Evolutionary conservation across 1,139 yeast species (phyloP), one percentile per base, ranked within the genome.

Genomic region (Blastobotrys buckinghamii): DNA sequence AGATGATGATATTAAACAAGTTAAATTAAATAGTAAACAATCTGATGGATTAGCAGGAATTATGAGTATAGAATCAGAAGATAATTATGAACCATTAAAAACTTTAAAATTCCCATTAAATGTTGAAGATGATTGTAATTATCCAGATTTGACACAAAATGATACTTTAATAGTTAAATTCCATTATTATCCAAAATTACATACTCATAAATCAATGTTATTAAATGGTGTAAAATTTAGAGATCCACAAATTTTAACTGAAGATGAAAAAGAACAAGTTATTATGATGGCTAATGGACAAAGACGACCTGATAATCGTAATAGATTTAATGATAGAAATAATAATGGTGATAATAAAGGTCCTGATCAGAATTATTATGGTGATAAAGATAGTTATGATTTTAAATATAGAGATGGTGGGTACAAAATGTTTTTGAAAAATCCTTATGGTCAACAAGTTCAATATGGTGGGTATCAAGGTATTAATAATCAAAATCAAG

Each of bases 181-280:
- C 61, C 65, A 72, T 42, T 77, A 85, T 77, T 81, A 83, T 0
- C 56, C 54, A 43, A 51, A 57, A 44, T 41, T 52, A 32, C 59
- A 57, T 8, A 55, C 53, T 15, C 70, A 71, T 48, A 92, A 92
- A 63, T 84, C 95, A 2, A 85, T 92, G 86, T 71, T 92, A 24
- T 68, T 92, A 53, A 85, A 82, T 48, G 97, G 97, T 0, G 86
- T 74, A 58, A 79, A 82, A 52, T 76, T 88, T 1, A 82, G 81
- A 52, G 68, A 69, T 19, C 74, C 75, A 12, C 50, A 45, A 6
- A 82, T 82, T 2, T 71, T 90, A 44, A 79, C 80, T 2, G 79
- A 76, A 41, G 84, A 83, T 49, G 96, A 89, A 62, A 76, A 75
- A 47, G 86, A 82, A 52, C 71, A 76, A n/a, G 72, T 88, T 26